Base-by-base conservation (phyloP, 805 yeast species). In the Candida easanensis region DNA sequence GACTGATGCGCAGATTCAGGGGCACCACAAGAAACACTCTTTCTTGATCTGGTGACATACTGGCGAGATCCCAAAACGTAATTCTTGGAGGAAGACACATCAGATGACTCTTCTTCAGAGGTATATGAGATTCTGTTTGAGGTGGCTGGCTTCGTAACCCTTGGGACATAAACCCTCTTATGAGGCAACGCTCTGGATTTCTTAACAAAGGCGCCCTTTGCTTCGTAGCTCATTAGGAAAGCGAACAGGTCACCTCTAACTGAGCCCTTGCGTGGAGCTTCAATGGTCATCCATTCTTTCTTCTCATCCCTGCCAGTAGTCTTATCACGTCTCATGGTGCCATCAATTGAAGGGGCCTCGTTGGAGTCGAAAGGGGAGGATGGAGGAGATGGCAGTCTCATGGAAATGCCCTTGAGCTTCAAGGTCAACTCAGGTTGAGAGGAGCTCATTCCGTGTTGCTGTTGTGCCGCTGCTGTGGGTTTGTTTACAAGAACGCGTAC, bases 321-420 rank as follows among this genome's bases (percentile, higher is more conserved):
- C 4, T 6, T 17, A 21, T 11, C 36, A 17, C n/a, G n/a, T n/a
- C 4, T n/a, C 27, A 10, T 14, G 9, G 13, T 27, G 27, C 11
- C 22, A 11, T 23, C 21, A 22, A 34, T 22, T 22, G 25, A 10
- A 26, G n/a, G 32, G 33, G 11, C 14, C 17, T 16, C 14, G 13
- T 21, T 35, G 23, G 19, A 8, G 27, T 49, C 42, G 8, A 38
- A 42, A n/a, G 55, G 55, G 6, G 57, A 49, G 9, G 50, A 31
- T 21, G 55, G 57, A 4, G 57, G 57, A 7, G 57, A 51, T 2
- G 38, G 40, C 28, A 39, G 41, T 33, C 28, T 43, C n/a, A 28
- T 10, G 28, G 5, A 18, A 3, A 3, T 17, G 7, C 21, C 13
- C 26, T 33, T 33, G 14, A 8, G n/a, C 36, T 19, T 25, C n/a